Evolutionary conservation across 495 filamentous ascomycete species (phyloP).

Genomic region (Alectoria sarmentosa): DNA sequence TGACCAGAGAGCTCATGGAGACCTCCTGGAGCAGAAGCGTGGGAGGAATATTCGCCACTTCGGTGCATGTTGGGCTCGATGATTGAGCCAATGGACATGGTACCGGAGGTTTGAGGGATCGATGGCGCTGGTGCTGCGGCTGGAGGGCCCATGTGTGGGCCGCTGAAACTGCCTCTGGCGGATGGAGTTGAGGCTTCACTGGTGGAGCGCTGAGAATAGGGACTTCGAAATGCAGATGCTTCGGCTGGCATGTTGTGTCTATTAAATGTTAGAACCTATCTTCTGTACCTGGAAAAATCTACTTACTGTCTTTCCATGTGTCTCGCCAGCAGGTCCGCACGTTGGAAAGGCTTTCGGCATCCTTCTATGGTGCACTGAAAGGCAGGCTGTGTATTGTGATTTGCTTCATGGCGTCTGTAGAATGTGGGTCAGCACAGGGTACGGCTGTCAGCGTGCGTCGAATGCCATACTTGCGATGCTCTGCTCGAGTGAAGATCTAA

Average conservation of each 20-base stretch:
- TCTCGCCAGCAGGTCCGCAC: constrained; percentile 68
- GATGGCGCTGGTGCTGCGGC: constrained; percentile 25
- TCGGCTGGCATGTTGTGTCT: constrained; percentile 27
- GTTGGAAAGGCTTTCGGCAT: constrained; percentile 75
- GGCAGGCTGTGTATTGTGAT: constrained; percentile 65
- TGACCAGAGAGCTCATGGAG: constrained; percentile 20
- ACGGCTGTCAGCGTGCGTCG: background rate
- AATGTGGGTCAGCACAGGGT: background rate
- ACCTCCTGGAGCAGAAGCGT: constrained; percentile 14
- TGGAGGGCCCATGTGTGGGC: constrained; percentile 17
- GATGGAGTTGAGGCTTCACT: constrained; percentile 23
- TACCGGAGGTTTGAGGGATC: constrained; percentile 30
- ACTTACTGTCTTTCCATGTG: constrained; percentile 81
- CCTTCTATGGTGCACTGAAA: constrained; percentile 58
- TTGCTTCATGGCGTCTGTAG: constrained; percentile 74
- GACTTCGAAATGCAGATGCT: constrained; percentile 18
- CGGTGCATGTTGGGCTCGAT: constrained; percentile 38
- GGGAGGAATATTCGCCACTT: constrained; percentile 17
- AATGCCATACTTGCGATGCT: constrained; percentile 63
- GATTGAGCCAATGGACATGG: constrained; percentile 43
- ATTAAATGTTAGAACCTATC: background rate
- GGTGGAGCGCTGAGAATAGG: constrained; percentile 20
- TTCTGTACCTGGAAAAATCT: background rate
- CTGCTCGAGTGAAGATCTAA: constrained; percentile 76
- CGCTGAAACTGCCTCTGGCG: constrained; percentile 15